Evolutionary conservation across 2,329 filamentous ascomycete genomes (phyloP).

Genomic region (Lasiodiplodia sp.): DNA sequence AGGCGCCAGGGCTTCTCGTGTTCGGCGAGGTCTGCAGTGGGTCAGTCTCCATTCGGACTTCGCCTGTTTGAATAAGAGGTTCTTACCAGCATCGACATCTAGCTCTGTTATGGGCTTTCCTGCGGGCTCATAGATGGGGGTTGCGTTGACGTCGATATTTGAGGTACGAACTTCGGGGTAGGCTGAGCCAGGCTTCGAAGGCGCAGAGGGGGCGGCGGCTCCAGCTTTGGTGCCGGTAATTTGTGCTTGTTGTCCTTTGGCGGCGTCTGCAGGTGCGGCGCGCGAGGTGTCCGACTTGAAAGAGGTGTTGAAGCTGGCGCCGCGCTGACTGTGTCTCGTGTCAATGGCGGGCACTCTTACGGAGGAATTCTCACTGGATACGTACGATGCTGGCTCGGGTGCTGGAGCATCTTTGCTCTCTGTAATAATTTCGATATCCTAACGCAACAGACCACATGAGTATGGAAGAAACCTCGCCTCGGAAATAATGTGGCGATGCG

Average conservation of each 20-base stretch:
- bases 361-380: not conserved
- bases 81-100: slow-evolving; percentile 57
- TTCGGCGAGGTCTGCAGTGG: slow-evolving; percentile 60
- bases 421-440: slow-evolving; percentile 63
- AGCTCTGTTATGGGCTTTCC: slow-evolving; percentile 75
- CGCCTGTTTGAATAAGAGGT: slow-evolving; percentile 31
- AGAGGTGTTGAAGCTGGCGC: slow-evolving; percentile 41
- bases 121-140: slow-evolving; percentile 72
- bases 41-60: slow-evolving; percentile 45
- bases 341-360: slow-evolving; percentile 24
- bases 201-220: slow-evolving; percentile 27
- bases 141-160: slow-evolving; percentile 82
- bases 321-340: slow-evolving; percentile 33
- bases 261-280: slow-evolving; percentile 37
- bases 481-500: slow-evolving; percentile 31
- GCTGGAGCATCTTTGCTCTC: slow-evolving; percentile 53
- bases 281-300: slow-evolving; percentile 46
- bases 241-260: slow-evolving; percentile 35
- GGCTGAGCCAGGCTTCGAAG: slow-evolving; percentile 58
- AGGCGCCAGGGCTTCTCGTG: slow-evolving; percentile 92
- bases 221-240: slow-evolving; percentile 30
- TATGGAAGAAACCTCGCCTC: not conserved
- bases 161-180: slow-evolving; percentile 76
- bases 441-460: slow-evolving; percentile 35
- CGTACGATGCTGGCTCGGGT: slow-evolving; percentile 47